Conservation (phyloP, 805 yeast genomes). For the Starmerella ratchasimensis region DNA sequence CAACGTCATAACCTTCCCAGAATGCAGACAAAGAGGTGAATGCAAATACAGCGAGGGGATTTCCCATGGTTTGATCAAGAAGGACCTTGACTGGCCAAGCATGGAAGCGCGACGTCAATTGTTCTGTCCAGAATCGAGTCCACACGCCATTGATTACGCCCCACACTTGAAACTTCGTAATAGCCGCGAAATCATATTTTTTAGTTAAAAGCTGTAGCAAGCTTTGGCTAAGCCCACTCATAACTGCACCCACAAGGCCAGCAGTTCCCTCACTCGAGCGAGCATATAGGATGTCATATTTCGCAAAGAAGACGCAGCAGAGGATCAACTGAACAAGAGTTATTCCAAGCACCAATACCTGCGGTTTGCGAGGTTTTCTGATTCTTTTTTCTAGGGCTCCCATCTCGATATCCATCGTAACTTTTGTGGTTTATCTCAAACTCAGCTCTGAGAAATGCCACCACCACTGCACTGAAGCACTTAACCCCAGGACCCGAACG, state of each 20-base stretch:
- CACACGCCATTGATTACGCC: conserved; percentile 27
- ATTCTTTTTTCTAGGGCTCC: conserved; percentile 21
- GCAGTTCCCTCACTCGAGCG: conserved; percentile 24
- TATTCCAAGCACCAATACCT: conserved; percentile 11
- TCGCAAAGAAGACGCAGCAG: conserved; percentile 17
- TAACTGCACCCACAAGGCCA: conserved; percentile 22
- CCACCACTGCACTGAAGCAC: too few relatives aligned
- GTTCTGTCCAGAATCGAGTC: conserved; percentile 29
- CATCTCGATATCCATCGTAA: conserved; percentile 16
- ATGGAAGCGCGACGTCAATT: conserved; percentile 19
- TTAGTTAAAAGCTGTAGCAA: conserved; percentile 22
- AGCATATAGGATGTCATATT: conserved; percentile 19
- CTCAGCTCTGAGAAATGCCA: too few relatives aligned
- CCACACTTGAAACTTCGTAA: conserved; percentile 28
- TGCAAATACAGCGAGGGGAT: conserved; percentile 24
- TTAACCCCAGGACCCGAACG: too few relatives aligned
- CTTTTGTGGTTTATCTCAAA: too few relatives aligned
- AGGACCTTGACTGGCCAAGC: conserved; percentile 19
- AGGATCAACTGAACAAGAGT: conserved; percentile 18
- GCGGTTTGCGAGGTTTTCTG: conserved; percentile 17
- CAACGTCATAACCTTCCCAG: conserved; percentile 28
- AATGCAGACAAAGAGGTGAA: conserved; percentile 25
- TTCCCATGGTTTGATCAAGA: conserved; percentile 26
- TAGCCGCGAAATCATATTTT: conserved; percentile 14
- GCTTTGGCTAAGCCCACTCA: conserved; percentile 27